Percentiles rank a stretch among this genome's conserved stretches.
Conservation (phyloP, 2,329 filamentous ascomycete species). For the Fusarium illudens region DNA sequence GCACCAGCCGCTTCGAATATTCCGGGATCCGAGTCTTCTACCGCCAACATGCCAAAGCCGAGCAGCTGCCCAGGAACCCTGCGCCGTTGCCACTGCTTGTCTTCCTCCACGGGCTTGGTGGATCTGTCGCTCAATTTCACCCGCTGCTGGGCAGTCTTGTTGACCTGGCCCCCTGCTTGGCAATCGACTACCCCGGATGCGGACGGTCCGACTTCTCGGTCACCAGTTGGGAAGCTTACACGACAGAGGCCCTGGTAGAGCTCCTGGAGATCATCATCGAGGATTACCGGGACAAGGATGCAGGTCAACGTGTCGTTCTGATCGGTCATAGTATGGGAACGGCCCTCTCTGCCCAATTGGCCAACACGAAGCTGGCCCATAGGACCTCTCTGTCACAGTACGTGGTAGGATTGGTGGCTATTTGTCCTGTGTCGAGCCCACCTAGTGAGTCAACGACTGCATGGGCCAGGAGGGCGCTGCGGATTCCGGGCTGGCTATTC, state of each 20-base stretch:
- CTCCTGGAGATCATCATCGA: constrained; percentile 80
- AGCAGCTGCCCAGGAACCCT: constrained; percentile 78
- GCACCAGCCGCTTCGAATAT: constrained; percentile 76
- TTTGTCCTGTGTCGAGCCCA: constrained; percentile 79
- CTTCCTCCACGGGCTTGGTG: constrained; percentile 93
- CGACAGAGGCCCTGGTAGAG: constrained; percentile 75
- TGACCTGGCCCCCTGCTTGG: constrained; percentile 81
- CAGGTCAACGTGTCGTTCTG: constrained; percentile 76
- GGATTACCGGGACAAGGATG: constrained; percentile 71
- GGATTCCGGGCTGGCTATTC: constrained; percentile 76
- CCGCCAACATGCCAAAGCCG: constrained; percentile 81
- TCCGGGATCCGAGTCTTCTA: constrained; percentile 83
- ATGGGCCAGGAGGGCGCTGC: constrained; percentile 66
- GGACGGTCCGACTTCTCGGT: constrained; percentile 81
- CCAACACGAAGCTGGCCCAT: constrained; percentile 56
- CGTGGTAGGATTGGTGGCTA: constrained; percentile 78
- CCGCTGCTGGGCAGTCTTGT: constrained; percentile 81
- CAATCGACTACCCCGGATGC: constrained; percentile 90
- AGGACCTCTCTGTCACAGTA: constrained; percentile 64
- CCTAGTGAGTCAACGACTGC: constrained; percentile 56
- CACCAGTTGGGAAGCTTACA: constrained; percentile 79
- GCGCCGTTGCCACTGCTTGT: constrained; percentile 83
- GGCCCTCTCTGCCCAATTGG: constrained; percentile 76
- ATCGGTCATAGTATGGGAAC: constrained; percentile 93
- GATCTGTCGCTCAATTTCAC: constrained; percentile 87